These are phyloP conservation scores for Artemisia argyi DNA, from an alignment of 129 eudicot genomes.

Conservation along the genomic window DNA sequence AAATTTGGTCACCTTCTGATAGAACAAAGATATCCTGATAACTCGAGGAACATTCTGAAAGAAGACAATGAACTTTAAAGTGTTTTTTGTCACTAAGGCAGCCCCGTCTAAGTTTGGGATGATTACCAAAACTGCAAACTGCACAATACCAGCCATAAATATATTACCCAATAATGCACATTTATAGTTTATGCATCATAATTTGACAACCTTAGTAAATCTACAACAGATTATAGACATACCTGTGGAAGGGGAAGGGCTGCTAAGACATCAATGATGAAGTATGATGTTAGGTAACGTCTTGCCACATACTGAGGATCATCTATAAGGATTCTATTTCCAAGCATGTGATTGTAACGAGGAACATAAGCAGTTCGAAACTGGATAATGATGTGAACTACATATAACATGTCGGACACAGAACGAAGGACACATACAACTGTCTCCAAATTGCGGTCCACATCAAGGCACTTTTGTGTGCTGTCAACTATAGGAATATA, in stretches of 20 bases:
- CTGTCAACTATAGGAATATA: constrained; percentile 38
- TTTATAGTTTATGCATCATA: too few species aligned
- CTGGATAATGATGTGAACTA: constrained; percentile 27
- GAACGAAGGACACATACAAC: constrained; percentile 33
- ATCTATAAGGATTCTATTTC: not conserved
- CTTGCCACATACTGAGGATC: constrained; percentile 32
- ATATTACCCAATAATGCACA: too few species aligned
- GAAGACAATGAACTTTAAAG: constrained; percentile 41
- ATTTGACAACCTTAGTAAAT: too few species aligned
- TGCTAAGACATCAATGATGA: constrained; percentile 38
- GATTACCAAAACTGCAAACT: constrained; percentile 39
- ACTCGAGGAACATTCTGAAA: constrained; percentile 38
- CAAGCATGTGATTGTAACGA: not conserved
- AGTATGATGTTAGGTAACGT: constrained; percentile 32
- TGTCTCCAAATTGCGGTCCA: constrained; percentile 28
- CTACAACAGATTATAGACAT: not conserved
- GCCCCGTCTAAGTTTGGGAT: constrained; percentile 30
- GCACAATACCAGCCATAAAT: not conserved
- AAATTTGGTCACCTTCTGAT: constrained; percentile 42
- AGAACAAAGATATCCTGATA: constrained; percentile 32
- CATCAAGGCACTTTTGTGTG: constrained; percentile 33
- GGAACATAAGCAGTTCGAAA: constrained; percentile 22
- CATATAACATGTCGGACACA: constrained; percentile 23
- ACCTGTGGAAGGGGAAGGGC: constrained; percentile 51
- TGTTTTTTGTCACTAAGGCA: constrained; percentile 11